Base-by-base conservation (phyloP, 2,329 filamentous ascomycete species). In the Diaporthe amygdali region DNA sequence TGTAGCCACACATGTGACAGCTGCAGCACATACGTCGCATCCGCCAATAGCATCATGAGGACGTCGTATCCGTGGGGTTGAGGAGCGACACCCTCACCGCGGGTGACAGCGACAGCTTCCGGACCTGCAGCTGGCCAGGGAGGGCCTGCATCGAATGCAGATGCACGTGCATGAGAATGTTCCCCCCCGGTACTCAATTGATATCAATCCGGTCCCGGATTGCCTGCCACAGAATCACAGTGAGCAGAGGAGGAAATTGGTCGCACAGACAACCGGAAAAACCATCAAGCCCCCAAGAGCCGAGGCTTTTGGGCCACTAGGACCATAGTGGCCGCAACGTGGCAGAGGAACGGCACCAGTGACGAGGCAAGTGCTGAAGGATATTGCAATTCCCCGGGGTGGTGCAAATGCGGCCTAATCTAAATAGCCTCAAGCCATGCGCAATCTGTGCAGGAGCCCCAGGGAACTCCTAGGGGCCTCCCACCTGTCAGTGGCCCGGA, bases 101-200 rank as follows among this genome's bases (percentile, higher is more conserved):
- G 59, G 59, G 59, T 64, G 59, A 64, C 59, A 37, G 22, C 22
- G 59, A n/a, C 44, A 25, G 30, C 59, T 64, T 64, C 59, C 59
- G 59, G 59, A 49, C 59, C 44, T 64, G 59, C 59, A 64, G 59
- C 15, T 64, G 59, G 59, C 59, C 59, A 44, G 59, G 59, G 37
- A 17, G 59, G 44, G 59, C 59, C 30, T 49, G 59, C 44, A 49
- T 37, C 41, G 30, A 30, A 30, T 64, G 59, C 59, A 30, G 20
- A 3, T 10, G 39, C 25, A 14, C 30, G 15, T 34, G 41, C 27
- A 63, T 39, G 39, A 63, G 10, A 20, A 15, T 22, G 17, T 32
- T 63, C 41, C 39, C 32, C 32, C 32, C 41, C 39, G 56, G 39
- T 6, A 7, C 32, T 32, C 56, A 63, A 41, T 41, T 27, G 34